A percentile compares a stretch with the other conserved stretches of the same genome.
Evolutionary conservation across 257 asterid genomes (phyloP).

Genomic region (Lavandula angustifolia): DNA sequence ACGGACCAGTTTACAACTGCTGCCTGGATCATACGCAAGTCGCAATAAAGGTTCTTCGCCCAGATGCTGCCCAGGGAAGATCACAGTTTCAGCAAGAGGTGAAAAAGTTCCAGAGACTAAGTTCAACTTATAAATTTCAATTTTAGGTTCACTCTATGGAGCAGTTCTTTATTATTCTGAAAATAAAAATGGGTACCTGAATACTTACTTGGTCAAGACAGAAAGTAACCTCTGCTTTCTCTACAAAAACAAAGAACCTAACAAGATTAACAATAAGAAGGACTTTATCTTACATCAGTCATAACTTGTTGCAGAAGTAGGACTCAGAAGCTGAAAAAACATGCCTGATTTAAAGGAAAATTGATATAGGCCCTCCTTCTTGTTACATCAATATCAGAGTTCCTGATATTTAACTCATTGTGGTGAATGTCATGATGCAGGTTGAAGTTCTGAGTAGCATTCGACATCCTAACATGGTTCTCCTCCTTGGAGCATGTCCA

Average conservation of each 20-base stretch:
- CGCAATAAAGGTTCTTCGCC: slow-evolving; percentile 89
- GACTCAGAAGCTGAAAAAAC: neutral
- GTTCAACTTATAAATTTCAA: too few relatives aligned
- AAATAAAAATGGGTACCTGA: neutral
- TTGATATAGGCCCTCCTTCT: neutral
- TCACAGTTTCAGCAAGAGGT: slow-evolving; percentile 98
- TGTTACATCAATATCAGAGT: too few relatives aligned
- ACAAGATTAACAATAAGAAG: slow-evolving; percentile 18
- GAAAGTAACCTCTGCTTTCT: neutral
- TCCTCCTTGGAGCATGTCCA: slow-evolving; percentile 95
- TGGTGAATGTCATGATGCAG: slow-evolving; percentile 41
- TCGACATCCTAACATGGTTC: slow-evolving; percentile 97
- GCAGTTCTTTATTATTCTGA: neutral
- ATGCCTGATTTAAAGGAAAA: neutral
- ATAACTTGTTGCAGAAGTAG: too few relatives aligned
- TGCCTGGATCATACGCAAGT: slow-evolving; percentile 79
- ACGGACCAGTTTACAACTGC: slow-evolving; percentile 86
- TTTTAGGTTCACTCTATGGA: neutral
- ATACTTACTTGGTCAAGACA: slow-evolving; percentile 6
- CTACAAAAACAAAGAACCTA: slow-evolving; percentile 1
- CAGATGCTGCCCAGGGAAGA: slow-evolving; percentile 94
- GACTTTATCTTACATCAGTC: too few relatives aligned
- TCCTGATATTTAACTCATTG: neutral
- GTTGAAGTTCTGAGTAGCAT: slow-evolving; percentile 90
- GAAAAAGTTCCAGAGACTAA: slow-evolving; percentile 3